These are phyloP conservation scores for Viola odorata DNA, from an alignment of 345 rosid species.

Conservation along the genomic window DNA sequence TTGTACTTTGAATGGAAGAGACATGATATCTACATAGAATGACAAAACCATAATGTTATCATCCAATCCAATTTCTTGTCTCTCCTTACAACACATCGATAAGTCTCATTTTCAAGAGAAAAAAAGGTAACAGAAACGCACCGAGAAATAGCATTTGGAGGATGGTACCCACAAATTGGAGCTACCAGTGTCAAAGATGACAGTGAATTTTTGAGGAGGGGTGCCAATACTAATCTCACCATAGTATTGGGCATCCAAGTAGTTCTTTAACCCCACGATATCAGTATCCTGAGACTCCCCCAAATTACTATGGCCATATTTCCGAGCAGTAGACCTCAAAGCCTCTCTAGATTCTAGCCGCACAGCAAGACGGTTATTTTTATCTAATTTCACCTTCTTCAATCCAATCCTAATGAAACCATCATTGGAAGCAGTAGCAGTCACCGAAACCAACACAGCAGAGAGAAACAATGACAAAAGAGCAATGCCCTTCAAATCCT, in stretches of 20 bases:
- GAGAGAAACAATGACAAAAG: slow-evolving; percentile 38
- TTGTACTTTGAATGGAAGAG: slow-evolving; percentile 30
- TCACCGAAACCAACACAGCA: slow-evolving; percentile 33
- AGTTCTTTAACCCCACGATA: slow-evolving; percentile 29
- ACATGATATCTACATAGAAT: slow-evolving; percentile 19
- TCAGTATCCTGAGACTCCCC: slow-evolving; percentile 21
- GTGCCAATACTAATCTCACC: slow-evolving; percentile 32
- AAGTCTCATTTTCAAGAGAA: background rate
- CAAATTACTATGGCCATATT: slow-evolving; percentile 7
- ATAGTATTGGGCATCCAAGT: slow-evolving; percentile 31
- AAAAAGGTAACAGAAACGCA: background rate
- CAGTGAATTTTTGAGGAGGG: slow-evolving; percentile 34
- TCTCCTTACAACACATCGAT: background rate
- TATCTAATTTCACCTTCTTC: slow-evolving; percentile 21
- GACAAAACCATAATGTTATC: background rate
- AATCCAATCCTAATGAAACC: slow-evolving; percentile 24
- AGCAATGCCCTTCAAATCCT: slow-evolving; percentile 14
- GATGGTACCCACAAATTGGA: slow-evolving; percentile 42
- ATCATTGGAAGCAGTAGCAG: slow-evolving; percentile 11
- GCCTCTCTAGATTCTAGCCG: slow-evolving; percentile 11
- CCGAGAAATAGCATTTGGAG: slow-evolving; percentile 23
- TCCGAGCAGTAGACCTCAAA: slow-evolving; percentile 8
- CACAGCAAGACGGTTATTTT: slow-evolving; percentile 16
- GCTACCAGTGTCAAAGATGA: slow-evolving; percentile 38
- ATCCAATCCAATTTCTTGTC: background rate